Conservation (phyloP, 768 basidiomycete genomes). For the Chiua virens region DNA sequence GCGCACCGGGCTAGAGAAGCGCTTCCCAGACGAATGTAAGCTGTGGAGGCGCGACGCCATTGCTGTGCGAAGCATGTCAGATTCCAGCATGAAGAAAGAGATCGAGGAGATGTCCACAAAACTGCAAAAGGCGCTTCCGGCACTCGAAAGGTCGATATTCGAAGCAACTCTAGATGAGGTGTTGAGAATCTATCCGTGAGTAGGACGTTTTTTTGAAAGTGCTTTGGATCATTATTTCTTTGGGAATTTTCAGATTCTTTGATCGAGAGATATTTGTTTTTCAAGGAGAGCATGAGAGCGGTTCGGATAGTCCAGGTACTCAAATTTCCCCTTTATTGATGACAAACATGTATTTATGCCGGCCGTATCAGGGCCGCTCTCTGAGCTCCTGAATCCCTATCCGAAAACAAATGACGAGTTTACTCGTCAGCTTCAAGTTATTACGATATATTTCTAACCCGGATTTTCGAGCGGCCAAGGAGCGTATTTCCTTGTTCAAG, state of each 20-base stretch:
- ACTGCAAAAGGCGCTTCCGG: constrained; percentile 2
- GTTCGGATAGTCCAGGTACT: constrained; percentile 4
- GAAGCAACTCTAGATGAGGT: constrained; percentile 26
- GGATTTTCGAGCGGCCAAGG: constrained; percentile 16
- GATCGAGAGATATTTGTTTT: constrained; percentile 16
- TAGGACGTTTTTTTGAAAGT: not conserved
- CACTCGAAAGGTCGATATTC: constrained; percentile 18
- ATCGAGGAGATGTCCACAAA: not conserved
- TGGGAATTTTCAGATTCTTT: constrained; percentile 5
- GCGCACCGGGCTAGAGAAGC: constrained; percentile 26
- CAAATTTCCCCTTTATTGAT: not conserved
- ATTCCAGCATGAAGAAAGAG: not conserved
- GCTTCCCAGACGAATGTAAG: constrained; percentile 22
- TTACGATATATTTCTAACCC: constrained; percentile 3
- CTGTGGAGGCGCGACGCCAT: constrained; percentile 21
- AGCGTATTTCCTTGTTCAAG: constrained; percentile 12
- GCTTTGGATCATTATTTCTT: not conserved
- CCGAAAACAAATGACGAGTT: constrained; percentile 13
- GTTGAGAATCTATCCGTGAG: constrained; percentile 26
- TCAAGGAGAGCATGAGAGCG: not conserved
- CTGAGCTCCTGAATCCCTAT: not conserved
- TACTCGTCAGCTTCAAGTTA: not conserved
- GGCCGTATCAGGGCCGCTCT: constrained; percentile 9
- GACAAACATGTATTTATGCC: not conserved
- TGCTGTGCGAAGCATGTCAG: not conserved